Percentiles rank a stretch among this genome's conserved stretches.
phyloP scores from a whole-genome alignment of 2,329 filamentous ascomycete genomes.

The Zalaria sp. region DNA sequence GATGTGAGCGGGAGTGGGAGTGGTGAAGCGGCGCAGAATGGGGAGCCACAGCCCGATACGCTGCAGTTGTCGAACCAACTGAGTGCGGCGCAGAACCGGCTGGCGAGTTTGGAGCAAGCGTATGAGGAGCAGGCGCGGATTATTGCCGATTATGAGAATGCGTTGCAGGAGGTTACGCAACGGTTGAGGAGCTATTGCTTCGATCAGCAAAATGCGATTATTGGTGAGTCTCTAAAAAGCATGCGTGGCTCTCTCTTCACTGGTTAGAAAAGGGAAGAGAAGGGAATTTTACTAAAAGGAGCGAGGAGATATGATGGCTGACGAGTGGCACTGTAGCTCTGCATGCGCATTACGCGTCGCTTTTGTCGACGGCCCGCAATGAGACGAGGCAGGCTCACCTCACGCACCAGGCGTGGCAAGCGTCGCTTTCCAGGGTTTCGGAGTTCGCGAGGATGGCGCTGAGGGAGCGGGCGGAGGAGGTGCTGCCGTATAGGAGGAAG shows the following conservation, averaged over 20 bases:
- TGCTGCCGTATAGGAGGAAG: constrained; percentile 21
- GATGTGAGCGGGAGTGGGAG: background rate
- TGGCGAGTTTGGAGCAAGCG: constrained; percentile 13
- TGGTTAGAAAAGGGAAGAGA: too few relatives aligned
- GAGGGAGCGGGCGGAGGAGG: constrained; percentile 21
- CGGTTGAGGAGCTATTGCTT: constrained; percentile 20
- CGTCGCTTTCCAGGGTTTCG: constrained; percentile 26
- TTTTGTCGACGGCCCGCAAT: constrained; percentile 28
- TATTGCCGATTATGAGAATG: constrained; percentile 24
- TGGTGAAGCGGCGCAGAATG: constrained; percentile 1
- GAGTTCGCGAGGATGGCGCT: constrained; percentile 27
- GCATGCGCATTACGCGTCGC: constrained; percentile 32
- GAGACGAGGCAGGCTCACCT: constrained; percentile 31
- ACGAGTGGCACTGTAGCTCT: constrained; percentile 13
- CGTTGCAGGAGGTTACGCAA: constrained; percentile 16
- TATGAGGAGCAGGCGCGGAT: constrained; percentile 7
- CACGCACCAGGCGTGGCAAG: constrained; percentile 35
- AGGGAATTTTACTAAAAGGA: too few relatives aligned
- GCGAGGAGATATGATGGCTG: too few relatives aligned
- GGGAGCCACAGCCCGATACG: background rate
- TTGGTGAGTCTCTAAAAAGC: constrained; percentile 6
- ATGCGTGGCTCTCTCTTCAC: too few relatives aligned
- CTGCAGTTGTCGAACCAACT: background rate
- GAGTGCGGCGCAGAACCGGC: constrained; percentile 5
- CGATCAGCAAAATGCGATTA: constrained; percentile 27